Percentiles rank a stretch among this genome's conserved stretches.
Evolutionary conservation across 305 asterid species (phyloP).

Genomic region (Plantago lanceolata): DNA sequence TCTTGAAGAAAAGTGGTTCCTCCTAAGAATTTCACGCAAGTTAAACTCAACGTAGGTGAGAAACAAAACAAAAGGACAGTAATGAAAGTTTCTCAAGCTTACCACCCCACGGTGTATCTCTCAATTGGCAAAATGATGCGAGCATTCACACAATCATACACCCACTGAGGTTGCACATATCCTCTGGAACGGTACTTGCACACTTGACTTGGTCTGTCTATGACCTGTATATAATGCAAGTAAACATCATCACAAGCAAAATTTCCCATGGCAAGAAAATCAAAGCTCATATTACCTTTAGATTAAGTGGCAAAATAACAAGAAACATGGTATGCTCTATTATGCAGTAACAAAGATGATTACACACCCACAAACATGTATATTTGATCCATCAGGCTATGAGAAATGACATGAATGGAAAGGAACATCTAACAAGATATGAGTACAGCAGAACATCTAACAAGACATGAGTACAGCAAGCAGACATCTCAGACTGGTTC

Average conservation of each 20-base stretch:
- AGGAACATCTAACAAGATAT: too few relatives aligned
- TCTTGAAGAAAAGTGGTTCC: too few relatives aligned
- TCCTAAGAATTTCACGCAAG: too few relatives aligned
- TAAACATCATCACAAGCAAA: slow-evolving; percentile 15
- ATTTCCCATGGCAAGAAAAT: neutral
- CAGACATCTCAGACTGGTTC: too few relatives aligned
- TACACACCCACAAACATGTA: neutral
- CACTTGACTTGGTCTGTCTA: slow-evolving; percentile 83
- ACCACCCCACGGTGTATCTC: slow-evolving; percentile 76
- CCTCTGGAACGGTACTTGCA: slow-evolving; percentile 77
- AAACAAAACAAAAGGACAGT: neutral
- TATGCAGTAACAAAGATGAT: too few relatives aligned
- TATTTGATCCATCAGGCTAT: neutral
- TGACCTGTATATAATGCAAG: slow-evolving; percentile 53
- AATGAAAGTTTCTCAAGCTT: slow-evolving; percentile 14
- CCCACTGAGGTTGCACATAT: slow-evolving; percentile 95
- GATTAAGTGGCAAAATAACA: neutral
- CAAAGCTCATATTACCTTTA: neutral
- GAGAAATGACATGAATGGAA: neutral
- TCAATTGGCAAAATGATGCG: slow-evolving; percentile 78
- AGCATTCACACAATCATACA: slow-evolving; percentile 83
- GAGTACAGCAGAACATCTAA: too few relatives aligned
- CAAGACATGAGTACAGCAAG: too few relatives aligned
- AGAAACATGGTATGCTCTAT: neutral
- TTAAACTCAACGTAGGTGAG: too few relatives aligned